Evolutionary conservation across 2,329 filamentous ascomycete genomes (phyloP).

Genomic region (Botryotinia calthae): DNA sequence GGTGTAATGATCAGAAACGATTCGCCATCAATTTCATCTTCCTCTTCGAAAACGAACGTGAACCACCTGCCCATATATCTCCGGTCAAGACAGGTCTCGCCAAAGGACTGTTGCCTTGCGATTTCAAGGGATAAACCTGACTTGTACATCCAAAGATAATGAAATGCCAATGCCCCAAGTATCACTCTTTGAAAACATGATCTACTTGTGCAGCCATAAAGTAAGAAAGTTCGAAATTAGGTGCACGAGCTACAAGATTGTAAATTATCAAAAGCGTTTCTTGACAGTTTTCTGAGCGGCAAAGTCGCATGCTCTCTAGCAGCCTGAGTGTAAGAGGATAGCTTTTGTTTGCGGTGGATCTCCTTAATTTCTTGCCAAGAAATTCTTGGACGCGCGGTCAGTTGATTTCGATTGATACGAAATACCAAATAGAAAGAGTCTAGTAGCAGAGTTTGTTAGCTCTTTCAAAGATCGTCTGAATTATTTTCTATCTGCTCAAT

Average conservation of each 20-base stretch:
- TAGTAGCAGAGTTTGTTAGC: background rate
- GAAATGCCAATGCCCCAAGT: background rate
- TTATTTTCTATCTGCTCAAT: background rate
- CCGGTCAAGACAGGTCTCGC: background rate
- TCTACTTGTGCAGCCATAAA: background rate
- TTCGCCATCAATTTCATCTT: too few relatives aligned
- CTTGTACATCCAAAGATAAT: background rate
- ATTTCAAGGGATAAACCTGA: background rate
- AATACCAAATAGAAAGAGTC: background rate
- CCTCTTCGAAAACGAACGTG: background rate
- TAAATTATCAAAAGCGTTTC: too few relatives aligned
- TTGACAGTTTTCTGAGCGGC: background rate
- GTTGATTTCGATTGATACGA: background rate
- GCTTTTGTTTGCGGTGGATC: background rate
- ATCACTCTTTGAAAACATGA: background rate
- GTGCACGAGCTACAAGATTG: background rate
- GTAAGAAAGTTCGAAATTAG: background rate
- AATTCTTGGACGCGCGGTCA: background rate
- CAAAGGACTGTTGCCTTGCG: background rate
- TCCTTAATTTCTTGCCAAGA: background rate
- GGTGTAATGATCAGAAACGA: background rate
- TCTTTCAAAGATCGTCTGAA: background rate
- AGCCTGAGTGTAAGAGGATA: background rate
- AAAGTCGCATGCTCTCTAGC: background rate
- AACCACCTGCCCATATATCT: background rate